These are phyloP conservation scores for Penicillium sp. DNA, from an alignment of 2,329 filamentous ascomycete genomes.

Conservation along the genomic window DNA sequence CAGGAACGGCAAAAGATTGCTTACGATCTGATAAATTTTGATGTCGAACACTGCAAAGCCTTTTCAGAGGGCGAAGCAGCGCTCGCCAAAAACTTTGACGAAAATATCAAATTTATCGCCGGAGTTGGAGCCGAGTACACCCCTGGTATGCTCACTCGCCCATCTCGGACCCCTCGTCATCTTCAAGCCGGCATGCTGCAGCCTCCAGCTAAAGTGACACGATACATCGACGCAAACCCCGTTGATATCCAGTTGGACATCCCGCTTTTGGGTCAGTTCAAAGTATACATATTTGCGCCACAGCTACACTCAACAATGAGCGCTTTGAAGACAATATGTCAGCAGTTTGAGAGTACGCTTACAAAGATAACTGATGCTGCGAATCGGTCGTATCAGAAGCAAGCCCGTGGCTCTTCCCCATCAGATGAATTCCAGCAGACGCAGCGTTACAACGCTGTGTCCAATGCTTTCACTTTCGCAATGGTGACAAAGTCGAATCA, in stretches of 20 bases:
- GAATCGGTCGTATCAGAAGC: conserved; percentile 61
- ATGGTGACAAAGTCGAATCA: conserved; percentile 69
- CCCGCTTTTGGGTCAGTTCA: conserved; percentile 75
- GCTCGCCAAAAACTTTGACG: conserved; percentile 68
- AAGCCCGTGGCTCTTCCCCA: conserved; percentile 59
- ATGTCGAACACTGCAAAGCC: conserved; percentile 51
- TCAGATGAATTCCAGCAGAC: conserved; percentile 69
- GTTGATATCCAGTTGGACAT: conserved; percentile 78
- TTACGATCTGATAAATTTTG: conserved; percentile 34
- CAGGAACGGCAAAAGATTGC: conserved; percentile 35
- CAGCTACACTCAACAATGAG: conserved; percentile 58
- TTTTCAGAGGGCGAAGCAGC: conserved; percentile 64
- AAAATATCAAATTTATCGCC: conserved; percentile 73
- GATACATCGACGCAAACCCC: conserved; percentile 76
- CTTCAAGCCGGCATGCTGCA: conserved; percentile 51
- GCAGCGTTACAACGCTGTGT: conserved; percentile 68
- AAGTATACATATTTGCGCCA: conserved; percentile 70
- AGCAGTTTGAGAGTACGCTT: conserved; percentile 56
- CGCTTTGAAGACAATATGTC: conserved; percentile 64
- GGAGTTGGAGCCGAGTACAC: conserved; percentile 71
- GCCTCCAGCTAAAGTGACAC: conserved; percentile 69
- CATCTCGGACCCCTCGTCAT: conserved; percentile 29
- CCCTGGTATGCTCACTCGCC: conserved; percentile 62
- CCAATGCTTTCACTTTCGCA: conserved; percentile 69
- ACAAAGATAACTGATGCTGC: conserved; percentile 62